Evolutionary conservation across 1,284 basidiomycete genomes (phyloP).

Genomic region (Cryptococcus sp.): DNA sequence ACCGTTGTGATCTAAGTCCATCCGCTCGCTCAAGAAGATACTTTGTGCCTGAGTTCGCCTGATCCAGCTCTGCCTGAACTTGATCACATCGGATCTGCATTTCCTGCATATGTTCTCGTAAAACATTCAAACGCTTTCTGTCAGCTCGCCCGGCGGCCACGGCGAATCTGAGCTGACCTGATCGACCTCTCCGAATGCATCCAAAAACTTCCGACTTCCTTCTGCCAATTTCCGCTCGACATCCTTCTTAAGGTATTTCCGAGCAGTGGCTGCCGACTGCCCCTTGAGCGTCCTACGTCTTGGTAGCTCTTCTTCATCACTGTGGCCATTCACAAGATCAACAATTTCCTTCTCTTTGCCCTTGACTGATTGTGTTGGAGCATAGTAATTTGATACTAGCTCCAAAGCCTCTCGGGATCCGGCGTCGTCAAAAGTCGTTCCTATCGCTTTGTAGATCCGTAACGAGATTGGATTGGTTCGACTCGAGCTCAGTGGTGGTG

Average conservation of each 20-base stretch:
- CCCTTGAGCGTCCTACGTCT: constrained; percentile 31
- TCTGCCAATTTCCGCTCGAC: constrained; percentile 74
- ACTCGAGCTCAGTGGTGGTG: constrained; percentile 24
- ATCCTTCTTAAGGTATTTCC: constrained; percentile 74
- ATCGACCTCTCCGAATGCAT: constrained; percentile 79
- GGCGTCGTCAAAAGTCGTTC: constrained; percentile 71
- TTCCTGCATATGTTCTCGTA: constrained; percentile 67
- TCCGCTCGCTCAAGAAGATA: constrained; percentile 82
- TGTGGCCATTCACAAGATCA: constrained; percentile 15
- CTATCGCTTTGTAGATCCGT: constrained; percentile 82
- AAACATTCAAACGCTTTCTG: constrained; percentile 74
- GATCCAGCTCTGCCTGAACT: constrained; percentile 69
- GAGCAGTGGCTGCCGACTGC: constrained; percentile 56
- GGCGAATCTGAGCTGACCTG: constrained; percentile 57
- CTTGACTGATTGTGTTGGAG: constrained; percentile 4
- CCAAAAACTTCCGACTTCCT: constrained; percentile 73
- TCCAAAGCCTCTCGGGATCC: constrained; percentile 73
- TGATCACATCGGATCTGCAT: constrained; percentile 80
- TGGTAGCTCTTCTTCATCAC: constrained; percentile 13
- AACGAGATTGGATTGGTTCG: constrained; percentile 62
- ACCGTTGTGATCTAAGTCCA: constrained; percentile 76
- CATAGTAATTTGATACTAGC: constrained; percentile 74
- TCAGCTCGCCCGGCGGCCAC: constrained; percentile 14
- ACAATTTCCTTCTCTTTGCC: not conserved
- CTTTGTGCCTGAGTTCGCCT: constrained; percentile 73